These are phyloP conservation scores for Hawksworthiomyces lignivorus DNA, from an alignment of 2,329 filamentous ascomycete species.

Conservation along the genomic window DNA sequence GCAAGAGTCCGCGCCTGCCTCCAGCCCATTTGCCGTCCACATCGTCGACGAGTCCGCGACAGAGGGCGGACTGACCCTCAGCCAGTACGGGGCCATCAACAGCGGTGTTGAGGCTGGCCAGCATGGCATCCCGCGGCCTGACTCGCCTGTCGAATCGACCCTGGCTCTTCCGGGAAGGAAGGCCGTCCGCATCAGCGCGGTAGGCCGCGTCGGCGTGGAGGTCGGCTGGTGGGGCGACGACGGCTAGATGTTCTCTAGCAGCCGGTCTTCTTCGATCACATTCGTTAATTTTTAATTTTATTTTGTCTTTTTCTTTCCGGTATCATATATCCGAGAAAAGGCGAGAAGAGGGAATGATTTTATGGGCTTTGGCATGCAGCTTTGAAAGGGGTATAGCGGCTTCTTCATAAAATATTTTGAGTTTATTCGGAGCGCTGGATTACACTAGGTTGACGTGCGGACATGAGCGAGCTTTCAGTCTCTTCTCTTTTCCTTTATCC, in stretches of 20 bases:
- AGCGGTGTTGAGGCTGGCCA: conserved; percentile 2
- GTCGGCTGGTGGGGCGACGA: conserved; percentile 22
- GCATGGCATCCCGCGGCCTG: conserved; percentile 21
- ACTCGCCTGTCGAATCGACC: conserved; percentile 21
- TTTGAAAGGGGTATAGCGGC: no score
- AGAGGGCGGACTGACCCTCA: not conserved
- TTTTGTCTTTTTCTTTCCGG: no score
- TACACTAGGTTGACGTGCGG: no score
- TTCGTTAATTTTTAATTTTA: no score
- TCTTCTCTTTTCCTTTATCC: not conserved
- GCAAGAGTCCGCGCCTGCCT: not conserved
- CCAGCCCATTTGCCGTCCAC: not conserved
- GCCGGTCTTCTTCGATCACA: no score
- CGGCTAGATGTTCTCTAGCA: no score
- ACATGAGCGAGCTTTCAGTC: no score
- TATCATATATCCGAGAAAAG: no score
- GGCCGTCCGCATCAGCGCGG: conserved; percentile 28
- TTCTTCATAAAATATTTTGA: no score
- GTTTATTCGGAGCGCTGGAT: no score
- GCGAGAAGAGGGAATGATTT: conserved; percentile 1
- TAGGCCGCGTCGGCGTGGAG: conserved; percentile 22
- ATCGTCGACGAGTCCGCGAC: conserved; percentile 3
- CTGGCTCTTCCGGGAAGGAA: conserved; percentile 24
- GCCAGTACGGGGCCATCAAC: not conserved
- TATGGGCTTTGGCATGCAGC: no score